Evolutionary conservation across 148 eudicot genomes (phyloP), one percentile per base, ranked within the genome.

Genomic region (Beta vulgaris): DNA sequence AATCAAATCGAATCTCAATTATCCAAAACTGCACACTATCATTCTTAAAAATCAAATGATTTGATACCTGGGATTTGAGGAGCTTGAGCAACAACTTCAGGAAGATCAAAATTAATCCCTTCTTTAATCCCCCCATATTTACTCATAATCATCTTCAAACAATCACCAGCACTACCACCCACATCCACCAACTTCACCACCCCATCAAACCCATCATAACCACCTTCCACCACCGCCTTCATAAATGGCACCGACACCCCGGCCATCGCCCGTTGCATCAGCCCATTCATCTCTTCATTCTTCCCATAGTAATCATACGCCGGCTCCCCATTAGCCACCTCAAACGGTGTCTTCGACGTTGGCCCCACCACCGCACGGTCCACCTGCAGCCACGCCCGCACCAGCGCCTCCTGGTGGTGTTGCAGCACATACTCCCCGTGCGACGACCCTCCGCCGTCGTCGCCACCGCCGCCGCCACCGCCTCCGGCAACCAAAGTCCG

Each of bases 151-250:
- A 85, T 87, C 78, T 55, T 82, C 73, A 87, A 78, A 71, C 91
- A 85, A 84, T 85, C 91, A 57, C 91, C 91, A 37, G 85, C 87
- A 76, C 85, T 85, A 16, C 91, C 91, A 18, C 88, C 91, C 3
- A 87, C 91, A 84, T 87, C 91, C 69, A 87, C 88, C 79, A 87
- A 51, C 28, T 65, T 77, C 53, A 36, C 80, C 28, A 85, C 85
- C 59, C 87, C 86, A 16, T 58, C 64, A 46, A 87, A 87, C 21
- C 91, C 91, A 51, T 85, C 81, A 72, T 87, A 85, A 0, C 86
- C 84, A 23, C 85, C 76, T 0, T 74, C 84, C 44, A 85, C 46
- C 14, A 87, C 72, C 31, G 87, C 85, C 81, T 77, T 84, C 88
- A 87, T 87, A 48, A 87, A 82, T 8, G 90, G 88, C 29, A 87